These are phyloP conservation scores for Ogataea trehaloabstinens DNA, from an alignment of 805 yeast genomes.

Conservation along the genomic window DNA sequence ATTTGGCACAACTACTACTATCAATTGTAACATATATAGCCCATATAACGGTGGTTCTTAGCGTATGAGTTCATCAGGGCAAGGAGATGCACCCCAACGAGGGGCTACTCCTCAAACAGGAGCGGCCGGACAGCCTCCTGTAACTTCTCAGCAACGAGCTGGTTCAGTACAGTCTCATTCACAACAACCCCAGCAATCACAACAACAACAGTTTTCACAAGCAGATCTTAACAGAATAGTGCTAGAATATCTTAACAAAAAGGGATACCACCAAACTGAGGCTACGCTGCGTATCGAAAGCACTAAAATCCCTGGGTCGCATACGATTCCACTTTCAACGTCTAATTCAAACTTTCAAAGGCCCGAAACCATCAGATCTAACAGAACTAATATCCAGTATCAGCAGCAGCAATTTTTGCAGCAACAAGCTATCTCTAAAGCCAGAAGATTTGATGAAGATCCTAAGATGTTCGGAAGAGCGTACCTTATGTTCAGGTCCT, in stretches of 20 bases:
- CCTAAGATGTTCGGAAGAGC: slow-evolving; percentile 79
- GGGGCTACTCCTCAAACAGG: slow-evolving; percentile 8
- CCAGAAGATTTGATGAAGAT: slow-evolving; percentile 46
- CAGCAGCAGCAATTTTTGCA: slow-evolving; percentile 29
- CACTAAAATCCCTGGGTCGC: slow-evolving; percentile 54
- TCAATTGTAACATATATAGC: too few species aligned
- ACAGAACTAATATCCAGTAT: slow-evolving; percentile 32
- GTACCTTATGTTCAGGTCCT: slow-evolving; percentile 72
- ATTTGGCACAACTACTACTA: too few species aligned
- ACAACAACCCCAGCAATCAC: slow-evolving; percentile 6
- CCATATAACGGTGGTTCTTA: too few species aligned
- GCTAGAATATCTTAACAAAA: slow-evolving; percentile 85
- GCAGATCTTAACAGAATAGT: slow-evolving; percentile 91
- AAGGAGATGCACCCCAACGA: slow-evolving; percentile 3
- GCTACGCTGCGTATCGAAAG: slow-evolving; percentile 89
- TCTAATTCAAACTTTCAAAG: slow-evolving; percentile 34
- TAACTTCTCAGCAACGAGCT: slow-evolving; percentile 8
- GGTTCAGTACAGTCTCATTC: slow-evolving; percentile 11
- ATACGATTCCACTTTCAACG: slow-evolving; percentile 49
- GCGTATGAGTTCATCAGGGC: slow-evolving; percentile 1
- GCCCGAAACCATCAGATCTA: slow-evolving; percentile 35
- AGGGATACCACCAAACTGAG: slow-evolving; percentile 93
- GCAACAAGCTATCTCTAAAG: slow-evolving; percentile 24
- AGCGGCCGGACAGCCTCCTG: slow-evolving; percentile 11
- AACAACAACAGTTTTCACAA: slow-evolving; percentile 50